Percentiles rank a stretch among this genome's conserved stretches.
Conservation (phyloP, 176 grass and related monocot genomes). For the Aegilops longissima region DNA sequence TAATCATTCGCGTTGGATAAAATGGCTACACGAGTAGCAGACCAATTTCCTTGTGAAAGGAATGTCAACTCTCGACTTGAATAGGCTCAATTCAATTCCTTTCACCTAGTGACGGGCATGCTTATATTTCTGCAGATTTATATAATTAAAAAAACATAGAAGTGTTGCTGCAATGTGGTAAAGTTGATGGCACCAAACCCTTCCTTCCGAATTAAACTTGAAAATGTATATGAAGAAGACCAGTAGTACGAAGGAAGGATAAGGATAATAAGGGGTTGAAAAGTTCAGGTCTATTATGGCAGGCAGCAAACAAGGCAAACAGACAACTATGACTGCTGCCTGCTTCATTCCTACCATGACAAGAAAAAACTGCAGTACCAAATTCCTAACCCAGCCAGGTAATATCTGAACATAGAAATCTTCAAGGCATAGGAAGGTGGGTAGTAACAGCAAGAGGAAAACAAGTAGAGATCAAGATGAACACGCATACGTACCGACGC, state of each 20-base stretch:
- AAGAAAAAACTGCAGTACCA: background rate
- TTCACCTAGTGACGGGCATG: background rate
- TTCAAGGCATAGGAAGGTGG: background rate
- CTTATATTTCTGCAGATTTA: background rate
- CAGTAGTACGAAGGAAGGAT: background rate
- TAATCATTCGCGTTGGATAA: background rate
- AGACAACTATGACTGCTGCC: background rate
- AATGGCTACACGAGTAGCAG: background rate
- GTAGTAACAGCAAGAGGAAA: background rate
- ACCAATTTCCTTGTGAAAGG: background rate
- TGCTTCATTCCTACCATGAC: background rate
- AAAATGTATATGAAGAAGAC: background rate
- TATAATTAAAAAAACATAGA: background rate
- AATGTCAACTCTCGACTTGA: background rate
- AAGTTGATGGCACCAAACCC: conserved; percentile 3
- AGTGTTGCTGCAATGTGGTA: background rate
- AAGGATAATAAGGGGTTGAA: background rate
- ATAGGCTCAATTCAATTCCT: background rate
- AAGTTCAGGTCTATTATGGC: background rate
- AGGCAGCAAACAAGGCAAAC: background rate
- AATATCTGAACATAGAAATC: background rate
- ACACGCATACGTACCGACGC: background rate
- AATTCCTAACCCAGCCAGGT: background rate
- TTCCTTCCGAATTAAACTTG: background rate
- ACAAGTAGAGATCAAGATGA: background rate